Evolutionary conservation across 164 flowering plant genomes (phyloP), one percentile per base, ranked within the genome.

Genomic region (Magnolia sinica): DNA sequence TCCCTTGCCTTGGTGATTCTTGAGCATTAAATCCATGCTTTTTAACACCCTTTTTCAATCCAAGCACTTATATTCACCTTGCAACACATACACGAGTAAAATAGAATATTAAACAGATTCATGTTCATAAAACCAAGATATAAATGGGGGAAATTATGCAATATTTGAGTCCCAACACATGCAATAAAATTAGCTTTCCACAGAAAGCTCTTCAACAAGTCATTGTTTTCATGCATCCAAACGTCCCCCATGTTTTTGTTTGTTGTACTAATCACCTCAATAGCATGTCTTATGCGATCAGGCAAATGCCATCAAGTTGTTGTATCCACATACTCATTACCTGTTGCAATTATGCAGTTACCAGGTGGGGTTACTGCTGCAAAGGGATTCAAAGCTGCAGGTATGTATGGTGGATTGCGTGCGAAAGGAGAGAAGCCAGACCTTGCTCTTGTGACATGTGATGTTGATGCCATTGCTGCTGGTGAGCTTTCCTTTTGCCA

Each of bases 331-430:
- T 63, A 14, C 64, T 22, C 20, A 20, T 63, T 61, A 8, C 51
- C 16, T 7, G 68, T 10, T 7, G 70, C 31, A 75, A 63, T 8
- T 61, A 13, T 81, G 29, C 74, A 96, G 98, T 82, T 94, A 76
- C 89, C 91, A 58, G 98, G 99, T 20, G 99, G 99, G 75, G 97
- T 96, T 73, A 91, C 90, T 75, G 97, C 99, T 72, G 95, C 99
- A 18, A 85, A 87, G 77, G 99, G 99, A 61, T 96, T 94, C 81
- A 91, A 90, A 80, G 99, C 99, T 77, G 93, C 93, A 0, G 99
- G 99, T 0, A 77, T 94, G 73, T 94, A 89, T 80, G 99, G 89
- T 70, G 98, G 97, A 51, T 71, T 94, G 75, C 92, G 99, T 63
- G 96, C 96, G 23, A 83, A 83, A 82, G 96, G 96, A 73, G 86